phyloP scores from a whole-genome alignment of 2,329 filamentous ascomycete genomes.

The Teratosphaeria nubilosa region DNA sequence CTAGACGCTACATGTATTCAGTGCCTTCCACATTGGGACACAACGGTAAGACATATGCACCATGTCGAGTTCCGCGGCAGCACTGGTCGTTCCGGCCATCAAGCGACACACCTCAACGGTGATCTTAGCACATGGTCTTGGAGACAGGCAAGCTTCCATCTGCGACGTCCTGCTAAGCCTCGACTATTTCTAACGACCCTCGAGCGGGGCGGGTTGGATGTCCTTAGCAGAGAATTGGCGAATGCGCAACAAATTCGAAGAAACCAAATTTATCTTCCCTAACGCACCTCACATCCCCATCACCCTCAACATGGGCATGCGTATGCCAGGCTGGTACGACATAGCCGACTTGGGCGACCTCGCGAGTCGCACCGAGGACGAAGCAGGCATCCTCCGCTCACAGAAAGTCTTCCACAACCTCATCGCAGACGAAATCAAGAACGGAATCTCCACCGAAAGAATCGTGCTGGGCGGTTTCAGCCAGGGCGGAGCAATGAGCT shows the following conservation, averaged over 20 bases:
- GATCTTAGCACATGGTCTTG: constrained; percentile 87
- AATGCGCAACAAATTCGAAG: constrained; percentile 65
- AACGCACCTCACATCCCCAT: constrained; percentile 55
- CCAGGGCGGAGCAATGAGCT: constrained; percentile 77
- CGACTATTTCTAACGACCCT: not conserved
- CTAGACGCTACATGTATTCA: not conserved
- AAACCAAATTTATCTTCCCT: constrained; percentile 90
- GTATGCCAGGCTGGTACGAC: constrained; percentile 84
- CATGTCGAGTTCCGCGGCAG: constrained; percentile 35
- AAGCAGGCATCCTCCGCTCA: constrained; percentile 61
- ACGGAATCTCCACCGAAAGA: constrained; percentile 69
- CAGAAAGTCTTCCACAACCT: constrained; percentile 68
- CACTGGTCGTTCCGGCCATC: constrained; percentile 65
- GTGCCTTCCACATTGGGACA: not conserved
- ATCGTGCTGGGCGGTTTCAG: constrained; percentile 82
- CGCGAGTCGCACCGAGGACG: constrained; percentile 48
- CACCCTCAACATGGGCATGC: constrained; percentile 56
- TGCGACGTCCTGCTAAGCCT: not conserved
- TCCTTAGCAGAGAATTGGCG: constrained; percentile 82
- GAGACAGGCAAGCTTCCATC: constrained; percentile 50
- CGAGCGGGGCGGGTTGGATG: constrained; percentile 59
- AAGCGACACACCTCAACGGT: constrained; percentile 85
- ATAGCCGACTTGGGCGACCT: constrained; percentile 46
- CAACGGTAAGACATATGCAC: not conserved
- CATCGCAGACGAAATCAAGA: constrained; percentile 68